These are phyloP conservation scores for Chlorella sp. DNA, from an alignment of 139 green algal species.

Conservation along the genomic window DNA sequence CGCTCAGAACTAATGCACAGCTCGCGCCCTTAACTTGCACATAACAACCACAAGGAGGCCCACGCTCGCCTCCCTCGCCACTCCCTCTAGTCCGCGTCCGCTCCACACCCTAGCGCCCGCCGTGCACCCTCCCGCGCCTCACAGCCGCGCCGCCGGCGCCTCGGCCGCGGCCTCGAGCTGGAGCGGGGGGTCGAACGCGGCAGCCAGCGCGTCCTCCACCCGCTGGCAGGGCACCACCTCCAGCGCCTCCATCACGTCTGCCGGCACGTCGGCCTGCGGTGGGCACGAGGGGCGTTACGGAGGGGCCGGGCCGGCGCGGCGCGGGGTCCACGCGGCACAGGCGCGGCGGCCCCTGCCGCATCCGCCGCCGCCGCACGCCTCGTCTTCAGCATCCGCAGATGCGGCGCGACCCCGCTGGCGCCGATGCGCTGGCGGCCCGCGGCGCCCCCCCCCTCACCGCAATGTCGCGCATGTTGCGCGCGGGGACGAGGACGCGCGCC, in stretches of 20 bases:
- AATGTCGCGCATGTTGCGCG: slow-evolving; percentile 85
- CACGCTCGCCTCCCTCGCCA: too few relatives aligned
- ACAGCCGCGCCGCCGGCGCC: slow-evolving; percentile 24
- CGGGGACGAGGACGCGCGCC: slow-evolving; percentile 79
- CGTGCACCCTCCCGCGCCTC: too few relatives aligned
- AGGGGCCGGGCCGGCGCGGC: slow-evolving; percentile 27
- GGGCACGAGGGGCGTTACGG: background rate
- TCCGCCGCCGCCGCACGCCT: background rate
- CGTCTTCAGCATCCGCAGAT: background rate
- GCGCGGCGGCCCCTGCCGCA: background rate
- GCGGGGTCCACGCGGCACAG: slow-evolving; percentile 39
- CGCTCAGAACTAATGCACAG: too few relatives aligned
- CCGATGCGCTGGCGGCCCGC: slow-evolving; percentile 62
- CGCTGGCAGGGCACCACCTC: slow-evolving; percentile 32
- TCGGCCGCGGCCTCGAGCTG: slow-evolving; percentile 16
- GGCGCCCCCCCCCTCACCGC: slow-evolving; percentile 67
- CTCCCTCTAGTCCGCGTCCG: too few relatives aligned
- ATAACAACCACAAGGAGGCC: too few relatives aligned
- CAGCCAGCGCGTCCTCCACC: slow-evolving; percentile 53
- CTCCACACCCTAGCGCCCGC: too few relatives aligned
- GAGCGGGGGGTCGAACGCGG: slow-evolving; percentile 63
- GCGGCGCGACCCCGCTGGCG: background rate
- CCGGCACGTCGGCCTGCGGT: slow-evolving; percentile 38
- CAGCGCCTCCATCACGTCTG: slow-evolving; percentile 34
- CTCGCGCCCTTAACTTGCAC: too few relatives aligned